Evolutionary conservation across 129 eudicot species (phyloP).

Genomic region (Kitagawia praeruptora): DNA sequence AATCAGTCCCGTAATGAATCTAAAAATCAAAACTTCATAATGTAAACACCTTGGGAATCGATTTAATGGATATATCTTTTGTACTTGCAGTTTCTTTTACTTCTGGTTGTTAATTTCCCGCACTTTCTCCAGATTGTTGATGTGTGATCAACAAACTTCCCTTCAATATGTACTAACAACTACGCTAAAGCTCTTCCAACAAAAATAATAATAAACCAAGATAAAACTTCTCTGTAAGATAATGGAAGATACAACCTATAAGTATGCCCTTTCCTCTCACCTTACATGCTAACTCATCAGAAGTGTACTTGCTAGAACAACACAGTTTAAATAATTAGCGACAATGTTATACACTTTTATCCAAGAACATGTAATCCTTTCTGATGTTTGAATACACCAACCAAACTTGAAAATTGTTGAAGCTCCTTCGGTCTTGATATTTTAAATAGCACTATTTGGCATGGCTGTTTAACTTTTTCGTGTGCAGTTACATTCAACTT

Average conservation of each 20-base stretch:
- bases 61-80: too few species aligned
- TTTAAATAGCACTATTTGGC: not conserved
- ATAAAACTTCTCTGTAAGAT: not conserved
- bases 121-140: not conserved
- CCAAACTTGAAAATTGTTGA: not conserved
- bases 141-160: not conserved
- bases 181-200: too few species aligned
- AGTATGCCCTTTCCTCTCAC: not conserved
- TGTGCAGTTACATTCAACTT: not conserved
- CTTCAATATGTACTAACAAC: not conserved
- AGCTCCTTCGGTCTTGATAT: not conserved
- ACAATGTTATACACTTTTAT: not conserved
- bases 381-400: not conserved
- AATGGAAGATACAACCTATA: not conserved
- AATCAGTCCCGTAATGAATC: not conserved
- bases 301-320: not conserved
- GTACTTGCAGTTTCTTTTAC: not conserved
- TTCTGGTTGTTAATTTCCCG: not conserved
- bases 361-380: not conserved
- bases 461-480: not conserved
- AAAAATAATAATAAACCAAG: too few species aligned
- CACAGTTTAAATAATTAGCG: not conserved
- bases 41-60: not conserved
- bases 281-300: not conserved
- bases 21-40: not conserved